Conservation (phyloP, 176 grass and related monocot genomes). For the Typha latifolia region DNA sequence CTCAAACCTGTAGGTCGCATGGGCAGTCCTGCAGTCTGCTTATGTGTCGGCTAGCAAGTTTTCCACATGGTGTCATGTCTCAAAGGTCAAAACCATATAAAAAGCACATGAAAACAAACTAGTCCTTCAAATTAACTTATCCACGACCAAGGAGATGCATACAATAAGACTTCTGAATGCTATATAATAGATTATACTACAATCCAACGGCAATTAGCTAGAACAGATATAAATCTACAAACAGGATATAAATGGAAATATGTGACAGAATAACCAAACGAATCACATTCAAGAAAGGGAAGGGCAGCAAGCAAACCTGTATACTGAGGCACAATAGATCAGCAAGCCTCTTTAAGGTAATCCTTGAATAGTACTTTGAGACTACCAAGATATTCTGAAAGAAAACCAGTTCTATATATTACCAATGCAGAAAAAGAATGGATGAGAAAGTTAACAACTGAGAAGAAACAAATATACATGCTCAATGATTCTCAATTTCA, state of each 20-base stretch:
- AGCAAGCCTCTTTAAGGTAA: conserved; percentile 69
- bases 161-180: too few relatives aligned
- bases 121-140: too few relatives aligned
- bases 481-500: conserved; percentile 86
- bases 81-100: too few relatives aligned
- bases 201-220: too few relatives aligned
- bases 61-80: too few relatives aligned
- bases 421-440: conserved; percentile 14
- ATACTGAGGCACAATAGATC: conserved; percentile 79
- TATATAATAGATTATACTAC: too few relatives aligned
- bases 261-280: not conserved
- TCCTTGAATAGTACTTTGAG: conserved; percentile 94
- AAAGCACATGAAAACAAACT: too few relatives aligned
- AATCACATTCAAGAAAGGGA: conserved; percentile 1
- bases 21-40: too few relatives aligned
- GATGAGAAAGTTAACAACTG: not conserved
- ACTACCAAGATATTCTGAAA: conserved; percentile 97
- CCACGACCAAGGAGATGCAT: too few relatives aligned
- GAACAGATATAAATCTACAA: too few relatives aligned
- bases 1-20: too few relatives aligned
- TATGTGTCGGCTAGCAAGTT: too few relatives aligned
- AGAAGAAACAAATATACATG: conserved; percentile 38
- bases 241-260: not conserved
- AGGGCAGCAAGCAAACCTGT: conserved; percentile 31
- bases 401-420: conserved; percentile 2